Evolutionary conservation across 208 protist genomes (phyloP), one percentile per base, ranked within the genome.

Genomic region (Crithidia expoeki): DNA sequence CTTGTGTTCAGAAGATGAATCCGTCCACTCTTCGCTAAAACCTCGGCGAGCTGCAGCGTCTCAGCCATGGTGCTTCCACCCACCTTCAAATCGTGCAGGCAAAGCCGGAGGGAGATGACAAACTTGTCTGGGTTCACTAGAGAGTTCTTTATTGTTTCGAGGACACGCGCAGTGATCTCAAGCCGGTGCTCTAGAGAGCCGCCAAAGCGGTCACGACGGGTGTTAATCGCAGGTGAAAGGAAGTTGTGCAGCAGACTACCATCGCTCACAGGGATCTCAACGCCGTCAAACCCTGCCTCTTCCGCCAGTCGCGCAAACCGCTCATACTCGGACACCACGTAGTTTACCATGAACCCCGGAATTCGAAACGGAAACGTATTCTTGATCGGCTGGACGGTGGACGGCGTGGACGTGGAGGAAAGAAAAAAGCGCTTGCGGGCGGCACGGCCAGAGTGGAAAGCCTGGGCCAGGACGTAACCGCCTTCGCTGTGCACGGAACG

Each of bases 231-330:
- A 19, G 71, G 4, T 1, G 88, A 96, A 27, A 98, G 71, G 57
- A 98, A 99, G 69, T 98, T 92, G 79, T 98, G 96, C 62, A 99
- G 83, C 34, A 99, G 79, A 32, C 90, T 95, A 34, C 97, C 96
- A 63, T 99, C 94, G 62, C 87, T 94, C 10, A 96, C 88, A 21
- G 96, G 89, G 23, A 98, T 86, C 80, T 99, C 97, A 6, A 99
- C 84, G 23, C 95, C 97, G 72, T 99, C 97, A 59, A 98, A 99
- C 16, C 96, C 96, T 0, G 94, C 97, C 56, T 89, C 89, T 68
- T 95, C 76, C n/a, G 97, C 97, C 12, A 98, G 84, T 28, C 70
- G 69, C 14, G 94, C 95, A 70, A 94, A 97, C 16, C 83, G 78
- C 67, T 74, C 67, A 72, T 95, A 96, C 77, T 97, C 85, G 14